Evolutionary conservation across 495 filamentous ascomycete species (phyloP).

Genomic region (Hypoxylon fuscum): DNA sequence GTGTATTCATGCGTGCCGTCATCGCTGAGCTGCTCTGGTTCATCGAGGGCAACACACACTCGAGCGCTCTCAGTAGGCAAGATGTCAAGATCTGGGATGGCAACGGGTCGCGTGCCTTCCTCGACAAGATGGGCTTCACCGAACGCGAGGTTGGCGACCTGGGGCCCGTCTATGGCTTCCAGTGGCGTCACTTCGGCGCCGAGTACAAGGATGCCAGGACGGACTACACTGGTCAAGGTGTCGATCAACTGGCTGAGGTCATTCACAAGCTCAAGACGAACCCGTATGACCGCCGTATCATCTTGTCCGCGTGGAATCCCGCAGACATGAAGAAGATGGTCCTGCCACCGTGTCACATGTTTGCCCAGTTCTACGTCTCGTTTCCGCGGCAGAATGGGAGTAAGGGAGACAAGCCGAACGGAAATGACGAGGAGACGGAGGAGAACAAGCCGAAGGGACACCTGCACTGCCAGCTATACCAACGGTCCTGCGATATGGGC

Average conservation of each 20-base stretch:
- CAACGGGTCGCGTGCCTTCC: slow-evolving; percentile 88
- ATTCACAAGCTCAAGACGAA: slow-evolving; percentile 80
- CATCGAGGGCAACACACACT: slow-evolving; percentile 82
- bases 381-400: slow-evolving; percentile 61
- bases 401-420: slow-evolving; percentile 55
- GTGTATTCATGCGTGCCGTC: slow-evolving; percentile 91
- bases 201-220: slow-evolving; percentile 79
- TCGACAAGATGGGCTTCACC: slow-evolving; percentile 82
- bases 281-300: slow-evolving; percentile 88
- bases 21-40: slow-evolving; percentile 98
- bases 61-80: slow-evolving; percentile 71
- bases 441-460: slow-evolving; percentile 63
- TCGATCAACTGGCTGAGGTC: slow-evolving; percentile 90
- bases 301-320: slow-evolving; percentile 94
- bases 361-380: slow-evolving; percentile 96
- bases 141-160: slow-evolving; percentile 87
- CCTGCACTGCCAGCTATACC: slow-evolving; percentile 87
- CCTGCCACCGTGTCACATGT: slow-evolving; percentile 97
- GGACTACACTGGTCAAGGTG: slow-evolving; percentile 88
- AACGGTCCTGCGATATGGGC: slow-evolving; percentile 96
- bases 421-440: slow-evolving; percentile 50
- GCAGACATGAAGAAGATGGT: slow-evolving; percentile 88
- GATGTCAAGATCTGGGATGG: slow-evolving; percentile 98
- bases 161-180: slow-evolving; percentile 97
- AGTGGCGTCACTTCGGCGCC: slow-evolving; percentile 98